Evolutionary conservation across 108 stramenopile genomes (phyloP).

Genomic region (Schizochytrium sp.): DNA sequence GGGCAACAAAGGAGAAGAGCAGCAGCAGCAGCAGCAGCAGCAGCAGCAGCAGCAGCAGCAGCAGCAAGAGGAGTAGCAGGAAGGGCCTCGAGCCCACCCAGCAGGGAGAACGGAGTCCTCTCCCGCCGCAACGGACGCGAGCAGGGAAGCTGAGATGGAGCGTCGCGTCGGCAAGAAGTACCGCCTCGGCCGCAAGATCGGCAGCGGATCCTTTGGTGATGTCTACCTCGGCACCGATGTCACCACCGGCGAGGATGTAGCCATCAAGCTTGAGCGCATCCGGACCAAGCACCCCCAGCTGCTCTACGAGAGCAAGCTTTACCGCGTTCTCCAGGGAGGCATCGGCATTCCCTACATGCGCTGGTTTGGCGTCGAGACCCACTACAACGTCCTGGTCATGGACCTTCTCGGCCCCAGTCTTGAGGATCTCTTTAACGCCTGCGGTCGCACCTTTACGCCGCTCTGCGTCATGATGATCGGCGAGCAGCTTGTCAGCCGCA

Average conservation of each 20-base stretch:
- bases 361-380: conserved; percentile 99
- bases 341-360: conserved; percentile 92
- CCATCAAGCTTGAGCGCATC: conserved; percentile 87
- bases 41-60: too few species aligned
- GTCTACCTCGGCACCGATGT: conserved; percentile 93
- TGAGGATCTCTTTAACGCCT: conserved; percentile 99
- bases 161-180: conserved; percentile 96
- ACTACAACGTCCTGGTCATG: conserved; percentile 99
- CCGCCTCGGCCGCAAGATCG: conserved; percentile 96
- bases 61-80: too few species aligned
- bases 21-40: too few species aligned
- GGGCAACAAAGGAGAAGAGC: too few species aligned
- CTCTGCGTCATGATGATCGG: conserved; percentile 82
- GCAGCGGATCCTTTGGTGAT: conserved; percentile 95
- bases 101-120: too few species aligned
- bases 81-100: too few species aligned
- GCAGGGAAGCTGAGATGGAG: conserved; percentile 52
- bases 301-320: conserved; percentile 96
- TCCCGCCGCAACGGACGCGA: too few species aligned
- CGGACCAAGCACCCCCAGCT: conserved; percentile 79
- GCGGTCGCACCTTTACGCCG: conserved; percentile 90
- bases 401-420: conserved; percentile 95
- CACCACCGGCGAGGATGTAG: conserved; percentile 55
- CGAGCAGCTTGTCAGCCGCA: conserved; percentile 87
- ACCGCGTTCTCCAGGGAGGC: conserved; percentile 93